Percentiles rank a stretch among this genome's conserved stretches.
Conservation (phyloP, 176 grass and related monocot genomes). For the Musa schizocarpa region DNA sequence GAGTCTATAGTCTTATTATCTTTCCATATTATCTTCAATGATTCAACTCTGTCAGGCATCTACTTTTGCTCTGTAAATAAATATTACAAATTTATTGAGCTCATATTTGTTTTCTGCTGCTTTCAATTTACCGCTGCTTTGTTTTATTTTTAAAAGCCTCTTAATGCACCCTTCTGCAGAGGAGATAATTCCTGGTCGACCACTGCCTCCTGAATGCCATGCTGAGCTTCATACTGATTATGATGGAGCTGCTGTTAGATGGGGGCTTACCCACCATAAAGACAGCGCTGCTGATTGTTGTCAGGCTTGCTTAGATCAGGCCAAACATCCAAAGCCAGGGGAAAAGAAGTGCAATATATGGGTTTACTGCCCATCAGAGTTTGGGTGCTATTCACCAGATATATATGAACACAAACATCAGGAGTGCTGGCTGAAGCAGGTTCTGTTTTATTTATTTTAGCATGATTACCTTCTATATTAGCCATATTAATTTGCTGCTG, state of each 20-base stretch:
- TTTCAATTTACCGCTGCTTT: background rate
- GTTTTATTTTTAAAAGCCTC: background rate
- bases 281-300: constrained; percentile 83
- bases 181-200: constrained; percentile 5
- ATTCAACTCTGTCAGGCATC: background rate
- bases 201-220: constrained; percentile 5
- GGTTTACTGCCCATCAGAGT: constrained; percentile 94
- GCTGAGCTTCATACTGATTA: constrained; percentile 35
- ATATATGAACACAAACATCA: constrained; percentile 98
- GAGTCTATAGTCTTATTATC: background rate
- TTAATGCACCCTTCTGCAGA: background rate
- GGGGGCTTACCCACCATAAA: constrained; percentile 87
- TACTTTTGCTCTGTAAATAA: constrained; percentile 14
- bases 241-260: constrained; percentile 62
- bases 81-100: constrained; percentile 47
- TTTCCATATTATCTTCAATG: background rate
- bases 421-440: constrained; percentile 95
- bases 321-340: constrained; percentile 64
- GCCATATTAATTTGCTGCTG: too few relatives aligned
- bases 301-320: constrained; percentile 81
- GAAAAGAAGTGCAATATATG: constrained; percentile 88
- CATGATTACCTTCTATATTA: too few relatives aligned
- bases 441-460: constrained; percentile 13
- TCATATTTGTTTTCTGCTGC: constrained; percentile 39
- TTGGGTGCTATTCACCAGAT: constrained; percentile 80